Evolutionary conservation across 2,329 filamentous ascomycete species (phyloP), one percentile per base, ranked within the genome.

Genomic region (Colletotrichum sp.): DNA sequence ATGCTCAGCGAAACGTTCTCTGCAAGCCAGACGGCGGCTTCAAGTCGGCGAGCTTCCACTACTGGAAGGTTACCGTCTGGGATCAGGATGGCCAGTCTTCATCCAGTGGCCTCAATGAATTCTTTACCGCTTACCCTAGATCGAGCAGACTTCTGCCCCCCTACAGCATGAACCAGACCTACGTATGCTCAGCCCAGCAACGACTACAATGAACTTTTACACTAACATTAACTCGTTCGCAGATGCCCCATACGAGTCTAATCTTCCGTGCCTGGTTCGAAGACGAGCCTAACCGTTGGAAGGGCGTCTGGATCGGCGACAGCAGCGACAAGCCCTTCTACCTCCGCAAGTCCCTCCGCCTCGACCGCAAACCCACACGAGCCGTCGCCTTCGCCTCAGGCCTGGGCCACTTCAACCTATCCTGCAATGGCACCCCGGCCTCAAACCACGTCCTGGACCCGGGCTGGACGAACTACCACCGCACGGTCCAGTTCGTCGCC

Each of bases 211-310:
- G n/a, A 34, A 16, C 13, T 4, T 16, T 0, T 26, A 26, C 13
- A 16, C 32, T 64, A 2, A 64, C 4, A 21, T 43, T 12, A 3
- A 26, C 9, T 12, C 6, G 43, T 36, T 4, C 14, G 26, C 43
- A 81, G 80, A 86, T 86, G 84, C 84, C 84, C 12, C 84, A 86
- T 70, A 82, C 82, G 6, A 85, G 84, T 43, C 80, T 86, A 14
- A 86, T 86, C 71, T 86, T 86, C 72, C 82, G 84, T 32, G 83
- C 84, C 7, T 86, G 84, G 85, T 86, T 86, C 67, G 84, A 85
- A 76, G 83, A 86, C 52, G 82, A 84, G 72, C 77, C 78, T 21
- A 84, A 86, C 74, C 80, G 84, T 43, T 86, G 84, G 83, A 85
- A 86, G 69, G 84, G 81, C 6, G 83, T 85, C 3, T 86, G 84